phyloP scores from a whole-genome alignment of 176 grass and related monocot genomes.

The Rhynchospora pubera region DNA sequence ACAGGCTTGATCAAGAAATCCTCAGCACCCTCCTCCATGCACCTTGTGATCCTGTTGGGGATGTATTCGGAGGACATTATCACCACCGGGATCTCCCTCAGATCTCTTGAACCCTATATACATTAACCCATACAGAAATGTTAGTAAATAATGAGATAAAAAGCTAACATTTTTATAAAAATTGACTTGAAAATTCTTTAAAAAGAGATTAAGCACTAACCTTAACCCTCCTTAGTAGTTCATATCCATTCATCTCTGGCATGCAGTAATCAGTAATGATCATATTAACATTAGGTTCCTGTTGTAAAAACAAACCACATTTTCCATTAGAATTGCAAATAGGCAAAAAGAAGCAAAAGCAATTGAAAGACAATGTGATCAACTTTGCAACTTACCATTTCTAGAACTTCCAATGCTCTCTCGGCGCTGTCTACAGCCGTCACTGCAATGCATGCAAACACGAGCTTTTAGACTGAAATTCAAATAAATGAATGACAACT shows the following conservation, averaged over 20 bases:
- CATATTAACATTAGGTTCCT: constrained; percentile 88
- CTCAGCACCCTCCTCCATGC: constrained; percentile 80
- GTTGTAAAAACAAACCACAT: not conserved
- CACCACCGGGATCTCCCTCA: constrained; percentile 78
- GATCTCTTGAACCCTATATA: constrained; percentile 52
- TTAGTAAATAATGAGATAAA: not conserved
- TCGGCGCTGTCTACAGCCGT: constrained; percentile 82
- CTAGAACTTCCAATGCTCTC: constrained; percentile 71
- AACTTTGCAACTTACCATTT: constrained; percentile 30
- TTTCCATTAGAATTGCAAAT: not conserved
- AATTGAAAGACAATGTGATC: not conserved
- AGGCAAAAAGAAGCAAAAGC: not conserved
- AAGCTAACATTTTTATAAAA: not conserved
- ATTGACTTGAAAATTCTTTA: not conserved
- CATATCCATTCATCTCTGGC: constrained; percentile 96
- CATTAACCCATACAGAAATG: not conserved
- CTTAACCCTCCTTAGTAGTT: constrained; percentile 86
- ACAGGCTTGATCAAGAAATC: constrained; percentile 93
- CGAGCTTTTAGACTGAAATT: not conserved
- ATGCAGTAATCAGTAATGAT: constrained; percentile 98
- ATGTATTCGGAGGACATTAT: constrained; percentile 98
- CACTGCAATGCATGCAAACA: constrained; percentile 31
- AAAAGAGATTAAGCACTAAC: constrained; percentile 7
- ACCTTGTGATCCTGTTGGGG: constrained; percentile 65
- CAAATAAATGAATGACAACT: not conserved